Evolutionary conservation across 2,329 filamentous ascomycete genomes (phyloP).

Genomic region (Furcasterigmium sp.): DNA sequence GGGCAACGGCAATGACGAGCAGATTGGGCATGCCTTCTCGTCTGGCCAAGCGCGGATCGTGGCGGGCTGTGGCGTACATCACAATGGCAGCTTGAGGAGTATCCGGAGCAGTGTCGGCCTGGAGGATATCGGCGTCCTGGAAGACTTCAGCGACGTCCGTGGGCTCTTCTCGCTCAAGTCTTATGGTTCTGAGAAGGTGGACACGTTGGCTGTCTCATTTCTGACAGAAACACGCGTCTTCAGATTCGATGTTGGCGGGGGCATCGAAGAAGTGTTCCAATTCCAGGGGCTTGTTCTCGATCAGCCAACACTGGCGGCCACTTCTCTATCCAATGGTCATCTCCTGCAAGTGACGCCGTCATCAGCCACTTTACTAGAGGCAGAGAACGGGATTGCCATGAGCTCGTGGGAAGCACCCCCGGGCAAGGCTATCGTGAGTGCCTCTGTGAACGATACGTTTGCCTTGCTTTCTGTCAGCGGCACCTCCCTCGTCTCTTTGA

Average conservation of each 20-base stretch:
- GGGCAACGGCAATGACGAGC: slow-evolving; percentile 74
- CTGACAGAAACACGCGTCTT: slow-evolving; percentile 82
- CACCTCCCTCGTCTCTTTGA: slow-evolving; percentile 63
- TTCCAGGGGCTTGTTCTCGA: slow-evolving; percentile 68
- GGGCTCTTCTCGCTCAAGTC: slow-evolving; percentile 66
- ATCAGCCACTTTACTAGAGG: slow-evolving; percentile 7
- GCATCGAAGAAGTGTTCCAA: slow-evolving; percentile 79
- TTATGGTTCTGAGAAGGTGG: slow-evolving; percentile 41
- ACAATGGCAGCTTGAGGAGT: slow-evolving; percentile 82
- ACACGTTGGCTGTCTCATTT: slow-evolving; percentile 76
- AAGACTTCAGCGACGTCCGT: slow-evolving; percentile 69
- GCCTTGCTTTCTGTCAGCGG: slow-evolving; percentile 74
- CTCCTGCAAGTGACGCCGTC: slow-evolving; percentile 9
- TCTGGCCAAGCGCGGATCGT: slow-evolving; percentile 93
- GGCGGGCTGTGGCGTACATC: slow-evolving; percentile 84
- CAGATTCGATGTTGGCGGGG: slow-evolving; percentile 65
- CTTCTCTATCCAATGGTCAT: slow-evolving; percentile 36
- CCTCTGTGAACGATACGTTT: slow-evolving; percentile 65
- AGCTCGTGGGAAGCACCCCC: slow-evolving; percentile 18
- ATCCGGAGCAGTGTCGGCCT: slow-evolving; percentile 91
- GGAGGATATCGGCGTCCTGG: slow-evolving; percentile 78
- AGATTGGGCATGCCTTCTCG: slow-evolving; percentile 80
- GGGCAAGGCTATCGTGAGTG: slow-evolving; percentile 64
- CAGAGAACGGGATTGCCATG: slow-evolving; percentile 9
- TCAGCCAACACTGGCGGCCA: slow-evolving; percentile 66